Evolutionary conservation across 1,284 basidiomycete species (phyloP).

Genomic region (Leccinum griseonigrum): DNA sequence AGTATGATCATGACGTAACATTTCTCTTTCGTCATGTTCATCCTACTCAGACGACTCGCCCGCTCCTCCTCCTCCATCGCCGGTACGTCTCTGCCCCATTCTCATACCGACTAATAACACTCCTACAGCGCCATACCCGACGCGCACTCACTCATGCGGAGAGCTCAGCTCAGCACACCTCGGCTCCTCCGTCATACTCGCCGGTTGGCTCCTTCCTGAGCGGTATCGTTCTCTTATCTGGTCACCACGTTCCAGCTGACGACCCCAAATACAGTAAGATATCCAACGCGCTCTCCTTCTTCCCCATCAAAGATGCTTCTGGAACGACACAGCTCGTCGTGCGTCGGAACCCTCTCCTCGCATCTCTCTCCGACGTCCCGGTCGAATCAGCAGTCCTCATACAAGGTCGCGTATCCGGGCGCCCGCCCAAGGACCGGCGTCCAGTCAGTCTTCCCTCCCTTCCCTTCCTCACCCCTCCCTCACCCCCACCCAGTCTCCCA

Average conservation of each 20-base stretch:
- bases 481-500: constrained; percentile 41
- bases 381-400: constrained; percentile 77
- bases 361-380: constrained; percentile 58
- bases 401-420: constrained; percentile 62
- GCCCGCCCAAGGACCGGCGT: constrained; percentile 63
- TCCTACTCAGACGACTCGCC: not conserved
- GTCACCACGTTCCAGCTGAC: constrained; percentile 30
- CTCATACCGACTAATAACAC: too few relatives aligned
- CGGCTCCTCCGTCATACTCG: constrained; percentile 62
- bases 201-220: constrained; percentile 77
- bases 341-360: constrained; percentile 40
- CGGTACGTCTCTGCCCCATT: not conserved
- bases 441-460: constrained; percentile 38
- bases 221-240: constrained; percentile 49
- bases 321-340: constrained; percentile 80
- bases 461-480: not conserved
- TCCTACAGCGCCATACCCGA: constrained; percentile 56
- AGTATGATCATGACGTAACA: constrained; percentile 14
- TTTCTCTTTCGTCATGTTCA: not conserved
- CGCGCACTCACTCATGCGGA: constrained; percentile 65
- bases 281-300: constrained; percentile 69
- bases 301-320: constrained; percentile 75
- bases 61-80: not conserved
- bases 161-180: constrained; percentile 54
- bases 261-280: constrained; percentile 55